A percentile compares a stretch with the other conserved stretches of the same genome.
These are phyloP conservation scores for Globisporangium okanoganense DNA, from an alignment of 352 stramenopile genomes.

Conservation along the genomic window DNA sequence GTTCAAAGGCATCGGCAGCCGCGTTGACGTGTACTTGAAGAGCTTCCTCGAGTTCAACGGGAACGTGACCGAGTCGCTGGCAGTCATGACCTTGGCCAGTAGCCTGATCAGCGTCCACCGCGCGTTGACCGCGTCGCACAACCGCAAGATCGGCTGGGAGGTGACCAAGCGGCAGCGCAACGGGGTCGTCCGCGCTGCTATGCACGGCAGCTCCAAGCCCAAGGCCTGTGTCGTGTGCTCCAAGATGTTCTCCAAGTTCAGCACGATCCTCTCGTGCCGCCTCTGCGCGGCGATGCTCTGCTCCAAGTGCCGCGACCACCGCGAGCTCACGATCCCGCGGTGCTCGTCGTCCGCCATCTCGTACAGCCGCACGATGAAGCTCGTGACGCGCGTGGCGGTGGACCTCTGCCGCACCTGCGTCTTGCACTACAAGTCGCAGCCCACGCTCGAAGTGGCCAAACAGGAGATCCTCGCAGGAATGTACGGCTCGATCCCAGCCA, in stretches of 20 bases:
- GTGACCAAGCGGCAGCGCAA: constrained; percentile 1
- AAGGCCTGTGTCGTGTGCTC: constrained; percentile 3
- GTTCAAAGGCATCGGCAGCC: constrained; percentile 21
- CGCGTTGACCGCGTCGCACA: constrained; percentile 2
- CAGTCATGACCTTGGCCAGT: constrained; percentile 19
- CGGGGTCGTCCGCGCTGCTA: too few species aligned
- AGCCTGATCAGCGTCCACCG: constrained; percentile 19
- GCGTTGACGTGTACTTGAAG: constrained; percentile 46
- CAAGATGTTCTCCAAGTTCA: constrained; percentile 7
- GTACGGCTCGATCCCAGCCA: neutral
- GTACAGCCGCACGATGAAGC: neutral
- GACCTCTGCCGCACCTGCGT: constrained; percentile 4
- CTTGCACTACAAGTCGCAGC: neutral
- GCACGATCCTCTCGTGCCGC: neutral
- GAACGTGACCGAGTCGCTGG: constrained; percentile 36
- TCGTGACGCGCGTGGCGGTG: neutral
- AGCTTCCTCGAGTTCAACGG: constrained; percentile 39
- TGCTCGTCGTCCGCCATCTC: neutral
- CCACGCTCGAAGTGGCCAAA: constrained; percentile 1
- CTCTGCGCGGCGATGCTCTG: constrained; percentile 9
- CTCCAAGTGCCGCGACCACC: constrained; percentile 13
- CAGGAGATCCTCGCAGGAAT: constrained; percentile 9
- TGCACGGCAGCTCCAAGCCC: neutral
- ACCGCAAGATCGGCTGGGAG: constrained; percentile 9
- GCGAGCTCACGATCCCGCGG: constrained; percentile 3